Evolutionary conservation across 495 filamentous ascomycete species (phyloP), one percentile per base, ranked within the genome.

Genomic region (Schizothecium vesticola): DNA sequence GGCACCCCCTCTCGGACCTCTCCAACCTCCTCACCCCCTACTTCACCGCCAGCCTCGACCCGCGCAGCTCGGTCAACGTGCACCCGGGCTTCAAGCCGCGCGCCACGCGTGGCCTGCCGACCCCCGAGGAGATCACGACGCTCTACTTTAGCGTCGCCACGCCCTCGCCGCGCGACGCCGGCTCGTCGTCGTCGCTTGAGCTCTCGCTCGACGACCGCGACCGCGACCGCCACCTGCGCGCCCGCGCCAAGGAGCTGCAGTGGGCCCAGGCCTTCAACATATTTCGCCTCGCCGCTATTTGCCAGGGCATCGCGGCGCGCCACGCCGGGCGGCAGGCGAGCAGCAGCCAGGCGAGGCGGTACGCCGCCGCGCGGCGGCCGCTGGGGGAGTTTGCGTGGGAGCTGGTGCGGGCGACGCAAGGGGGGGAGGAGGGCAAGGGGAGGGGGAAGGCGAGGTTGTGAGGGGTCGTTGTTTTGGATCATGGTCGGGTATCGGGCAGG

Each of bases 281-380:
- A 25, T 87, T 86, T 69, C 77, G 86, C 31, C 87, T 86, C 56
- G 84, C 90, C 13, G 89, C 94, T 43, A 96, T 99, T 74, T 92
- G 92, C 82, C 95, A 99, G 80, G 94, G 95, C 1, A 97, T 99
- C 74, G 92, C 92, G 36, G 94, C 94, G 57, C 83, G 95, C 65
- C 88, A 87, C 71, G 95, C 95, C 56, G 79, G 85, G 55, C 81
- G 95, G 51, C 95, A 99, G 86, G 95, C 95, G 12, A 97, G 93
- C 77, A 96, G 92, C 78, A 89, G 85, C 63, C 84, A 90, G 69
- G 95, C 95, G 21, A 83, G 80, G 62, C 85, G 89, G 56, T 92
- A 97, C 78, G 92, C 79, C 10, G 80, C 80, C 55, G 81, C 85
- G 73, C 86, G 90, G 72, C 83, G 79, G 57, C 86, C 86, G 56